Percentiles rank a stretch among this genome's conserved stretches.
phyloP scores from a whole-genome alignment of 192 early-diverging fungal species.

The Entomortierella beljakovae region DNA sequence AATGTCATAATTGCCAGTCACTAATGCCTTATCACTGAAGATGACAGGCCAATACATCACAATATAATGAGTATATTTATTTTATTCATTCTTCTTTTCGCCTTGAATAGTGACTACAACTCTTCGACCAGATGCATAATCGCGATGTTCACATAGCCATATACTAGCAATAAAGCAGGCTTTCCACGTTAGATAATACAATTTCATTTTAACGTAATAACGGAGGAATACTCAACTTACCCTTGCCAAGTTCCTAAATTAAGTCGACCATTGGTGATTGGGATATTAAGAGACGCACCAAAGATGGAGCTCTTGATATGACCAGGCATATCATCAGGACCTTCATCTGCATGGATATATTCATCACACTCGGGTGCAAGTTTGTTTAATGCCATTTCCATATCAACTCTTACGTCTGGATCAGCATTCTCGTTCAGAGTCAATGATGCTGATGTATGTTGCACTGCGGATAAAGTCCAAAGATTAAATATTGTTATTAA shows the following conservation, averaged over 20 bases:
- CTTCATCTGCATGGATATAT: slow-evolving; percentile 88
- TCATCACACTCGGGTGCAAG: slow-evolving; percentile 83
- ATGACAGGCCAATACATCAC: too few species aligned
- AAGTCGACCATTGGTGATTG: slow-evolving; percentile 81
- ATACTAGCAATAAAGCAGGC: slow-evolving; percentile 63
- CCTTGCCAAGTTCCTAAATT: slow-evolving; percentile 91
- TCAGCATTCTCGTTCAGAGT: slow-evolving; percentile 92
- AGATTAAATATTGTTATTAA: neutral
- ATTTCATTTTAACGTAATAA: too few species aligned
- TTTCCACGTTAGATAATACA: neutral
- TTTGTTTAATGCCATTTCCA: slow-evolving; percentile 88
- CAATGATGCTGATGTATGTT: slow-evolving; percentile 92
- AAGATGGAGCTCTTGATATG: slow-evolving; percentile 89
- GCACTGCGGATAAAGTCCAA: slow-evolving; percentile 58
- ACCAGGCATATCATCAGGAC: slow-evolving; percentile 92
- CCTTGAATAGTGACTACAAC: slow-evolving; percentile 84
- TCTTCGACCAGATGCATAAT: slow-evolving; percentile 65
- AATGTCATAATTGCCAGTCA: slow-evolving; percentile 1
- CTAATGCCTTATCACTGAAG: too few species aligned
- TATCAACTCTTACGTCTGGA: slow-evolving; percentile 79
- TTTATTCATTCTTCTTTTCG: slow-evolving; percentile 67
- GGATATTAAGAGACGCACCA: slow-evolving; percentile 88
- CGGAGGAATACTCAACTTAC: slow-evolving; percentile 47
- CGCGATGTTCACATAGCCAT: slow-evolving; percentile 81
- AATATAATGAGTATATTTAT: neutral